Evolutionary conservation across 2,329 filamentous ascomycete species (phyloP).

Genomic region (Diplodia sapinea): DNA sequence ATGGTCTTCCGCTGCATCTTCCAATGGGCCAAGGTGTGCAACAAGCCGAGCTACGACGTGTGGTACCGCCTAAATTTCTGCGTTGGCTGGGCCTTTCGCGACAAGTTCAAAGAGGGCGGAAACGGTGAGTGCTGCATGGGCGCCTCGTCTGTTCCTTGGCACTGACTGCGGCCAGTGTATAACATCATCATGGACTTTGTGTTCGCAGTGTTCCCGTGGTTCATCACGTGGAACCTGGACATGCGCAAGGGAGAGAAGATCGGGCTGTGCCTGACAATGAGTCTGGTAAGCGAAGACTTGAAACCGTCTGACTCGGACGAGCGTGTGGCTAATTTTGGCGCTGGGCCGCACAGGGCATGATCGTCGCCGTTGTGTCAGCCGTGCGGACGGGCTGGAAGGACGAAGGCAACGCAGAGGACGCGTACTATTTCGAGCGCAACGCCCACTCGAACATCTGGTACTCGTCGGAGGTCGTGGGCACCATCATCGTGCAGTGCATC

Average conservation of each 20-base stretch:
- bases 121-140: constrained; percentile 49
- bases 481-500: constrained; percentile 62
- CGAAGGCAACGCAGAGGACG: constrained; percentile 53
- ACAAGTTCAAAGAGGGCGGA: constrained; percentile 58
- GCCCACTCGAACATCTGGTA: constrained; percentile 57
- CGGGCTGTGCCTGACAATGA: constrained; percentile 59
- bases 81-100: constrained; percentile 47
- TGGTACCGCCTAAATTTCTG: constrained; percentile 58
- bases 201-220: constrained; percentile 58
- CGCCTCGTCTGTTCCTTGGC: constrained; percentile 21
- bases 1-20: constrained; percentile 57
- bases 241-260: constrained; percentile 58
- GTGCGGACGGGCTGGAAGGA: constrained; percentile 59
- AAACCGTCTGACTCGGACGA: no score
- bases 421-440: constrained; percentile 58
- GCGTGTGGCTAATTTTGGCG: not conserved
- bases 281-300: constrained; percentile 41
- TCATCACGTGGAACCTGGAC: constrained; percentile 56
- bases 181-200: constrained; percentile 62
- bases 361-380: constrained; percentile 57
- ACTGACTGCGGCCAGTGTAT: constrained; percentile 50
- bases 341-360: constrained; percentile 45
- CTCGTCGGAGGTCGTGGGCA: constrained; percentile 60
- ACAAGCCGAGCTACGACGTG: constrained; percentile 51
- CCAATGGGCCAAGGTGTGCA: constrained; percentile 58